A percentile compares a stretch with the other conserved stretches of the same genome.
Evolutionary conservation across 2,329 filamentous ascomycete genomes (phyloP).

Genomic region (Massarina eburnea): DNA sequence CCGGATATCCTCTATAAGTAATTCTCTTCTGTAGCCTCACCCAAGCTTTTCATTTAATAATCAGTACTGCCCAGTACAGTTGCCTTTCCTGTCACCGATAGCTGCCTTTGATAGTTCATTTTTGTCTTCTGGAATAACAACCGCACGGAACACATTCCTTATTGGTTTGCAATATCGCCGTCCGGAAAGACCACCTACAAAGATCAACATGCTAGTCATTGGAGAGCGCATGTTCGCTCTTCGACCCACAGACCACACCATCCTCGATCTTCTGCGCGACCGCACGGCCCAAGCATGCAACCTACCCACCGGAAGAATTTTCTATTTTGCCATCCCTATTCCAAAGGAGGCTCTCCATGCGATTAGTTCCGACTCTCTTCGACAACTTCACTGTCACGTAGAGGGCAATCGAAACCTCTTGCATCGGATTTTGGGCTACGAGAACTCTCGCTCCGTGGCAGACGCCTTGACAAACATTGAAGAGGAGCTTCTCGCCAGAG

Average conservation of each 20-base stretch:
- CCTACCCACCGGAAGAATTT: conserved; percentile 3
- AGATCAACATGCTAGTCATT: background rate
- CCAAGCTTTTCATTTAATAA: no score
- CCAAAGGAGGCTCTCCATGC: background rate
- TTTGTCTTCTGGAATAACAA: no score
- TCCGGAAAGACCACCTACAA: background rate
- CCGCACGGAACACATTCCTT: no score
- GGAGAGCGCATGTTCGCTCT: conserved; percentile 7
- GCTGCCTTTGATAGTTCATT: no score
- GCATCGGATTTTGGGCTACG: background rate
- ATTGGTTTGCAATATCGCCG: no score
- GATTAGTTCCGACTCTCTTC: background rate
- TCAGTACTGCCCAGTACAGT: no score
- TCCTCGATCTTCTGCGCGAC: conserved; percentile 3
- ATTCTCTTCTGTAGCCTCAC: no score
- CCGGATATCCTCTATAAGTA: no score
- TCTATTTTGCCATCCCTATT: conserved; percentile 4
- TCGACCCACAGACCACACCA: background rate
- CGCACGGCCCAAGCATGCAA: conserved; percentile 2
- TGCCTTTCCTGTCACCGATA: no score
- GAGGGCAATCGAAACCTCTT: background rate
- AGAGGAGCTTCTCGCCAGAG: background rate
- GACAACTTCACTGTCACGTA: background rate
- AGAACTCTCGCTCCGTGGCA: background rate
- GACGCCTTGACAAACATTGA: background rate